Evolutionary conservation across 148 eudicot species (phyloP).

Genomic region (Silene latifolia): DNA sequence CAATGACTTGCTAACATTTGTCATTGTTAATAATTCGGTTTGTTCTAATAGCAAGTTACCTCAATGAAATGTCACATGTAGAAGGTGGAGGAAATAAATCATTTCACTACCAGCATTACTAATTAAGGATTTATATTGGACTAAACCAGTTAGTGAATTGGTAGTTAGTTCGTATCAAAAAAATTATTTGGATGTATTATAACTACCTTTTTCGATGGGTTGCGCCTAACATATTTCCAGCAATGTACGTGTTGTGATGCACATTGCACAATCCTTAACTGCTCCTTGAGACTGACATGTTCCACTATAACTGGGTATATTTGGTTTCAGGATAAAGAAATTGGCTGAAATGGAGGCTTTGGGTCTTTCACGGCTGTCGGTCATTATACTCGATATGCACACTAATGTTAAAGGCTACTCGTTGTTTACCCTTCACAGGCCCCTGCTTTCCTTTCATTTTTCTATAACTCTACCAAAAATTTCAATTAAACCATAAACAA

Average conservation of each 20-base stretch:
- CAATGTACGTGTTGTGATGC: neutral
- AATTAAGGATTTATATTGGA: too few relatives aligned
- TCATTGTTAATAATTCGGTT: too few relatives aligned
- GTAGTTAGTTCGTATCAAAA: too few relatives aligned
- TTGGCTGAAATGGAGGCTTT: slow-evolving; percentile 78
- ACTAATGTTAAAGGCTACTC: slow-evolving; percentile 91
- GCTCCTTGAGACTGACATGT: neutral
- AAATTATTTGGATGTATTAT: neutral
- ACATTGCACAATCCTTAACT: neutral
- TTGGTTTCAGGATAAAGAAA: slow-evolving; percentile 74
- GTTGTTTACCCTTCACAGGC: slow-evolving; percentile 69
- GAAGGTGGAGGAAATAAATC: too few relatives aligned
- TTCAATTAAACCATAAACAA: too few relatives aligned
- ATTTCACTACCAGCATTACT: too few relatives aligned
- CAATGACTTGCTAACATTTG: too few relatives aligned
- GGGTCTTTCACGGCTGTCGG: slow-evolving; percentile 59
- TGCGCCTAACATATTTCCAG: neutral
- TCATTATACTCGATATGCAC: slow-evolving; percentile 80
- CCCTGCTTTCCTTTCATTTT: too few relatives aligned
- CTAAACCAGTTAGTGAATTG: too few relatives aligned
- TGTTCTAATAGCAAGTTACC: too few relatives aligned
- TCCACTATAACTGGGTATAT: neutral
- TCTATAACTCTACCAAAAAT: too few relatives aligned
- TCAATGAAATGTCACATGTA: too few relatives aligned
- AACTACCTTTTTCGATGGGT: neutral